phyloP scores from a whole-genome alignment of 75 land plant genomes.

The Gnetum montanum region DNA sequence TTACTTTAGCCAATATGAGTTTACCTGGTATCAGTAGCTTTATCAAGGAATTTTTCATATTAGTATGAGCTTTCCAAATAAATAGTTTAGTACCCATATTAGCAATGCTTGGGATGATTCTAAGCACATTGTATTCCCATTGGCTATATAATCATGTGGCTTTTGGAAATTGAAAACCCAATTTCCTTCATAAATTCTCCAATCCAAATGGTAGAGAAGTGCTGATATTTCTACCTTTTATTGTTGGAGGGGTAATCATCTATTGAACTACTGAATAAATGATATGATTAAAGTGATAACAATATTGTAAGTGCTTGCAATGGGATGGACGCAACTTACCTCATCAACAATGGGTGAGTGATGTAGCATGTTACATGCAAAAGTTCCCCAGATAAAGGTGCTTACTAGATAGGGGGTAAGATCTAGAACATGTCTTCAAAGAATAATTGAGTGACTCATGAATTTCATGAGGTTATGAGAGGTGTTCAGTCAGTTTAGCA shows the following conservation, averaged over 20 bases:
- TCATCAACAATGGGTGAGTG: background rate
- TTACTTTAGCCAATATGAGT: slow-evolving; percentile 6
- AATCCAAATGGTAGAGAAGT: slow-evolving; percentile 25
- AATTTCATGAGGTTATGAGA: too few species aligned
- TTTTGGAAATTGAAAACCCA: slow-evolving; percentile 13
- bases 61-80: slow-evolving; percentile 1
- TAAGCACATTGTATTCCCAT: background rate
- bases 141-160: background rate
- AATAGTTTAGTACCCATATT: background rate
- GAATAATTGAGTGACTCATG: too few species aligned
- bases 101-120: background rate
- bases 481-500: too few species aligned
- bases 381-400: background rate
- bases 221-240: slow-evolving; percentile 12
- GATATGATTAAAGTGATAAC: background rate
- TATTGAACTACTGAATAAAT: background rate
- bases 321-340: background rate
- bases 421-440: too few species aligned
- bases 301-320: background rate
- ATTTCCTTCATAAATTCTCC: slow-evolving; percentile 13
- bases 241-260: slow-evolving; percentile 7
- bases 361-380: background rate
- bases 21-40: background rate
- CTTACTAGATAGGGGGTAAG: too few species aligned
- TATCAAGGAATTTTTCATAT: background rate